These are phyloP conservation scores for Coemansia sp. DNA, from an alignment of 192 early-diverging fungal genomes.

Conservation along the genomic window DNA sequence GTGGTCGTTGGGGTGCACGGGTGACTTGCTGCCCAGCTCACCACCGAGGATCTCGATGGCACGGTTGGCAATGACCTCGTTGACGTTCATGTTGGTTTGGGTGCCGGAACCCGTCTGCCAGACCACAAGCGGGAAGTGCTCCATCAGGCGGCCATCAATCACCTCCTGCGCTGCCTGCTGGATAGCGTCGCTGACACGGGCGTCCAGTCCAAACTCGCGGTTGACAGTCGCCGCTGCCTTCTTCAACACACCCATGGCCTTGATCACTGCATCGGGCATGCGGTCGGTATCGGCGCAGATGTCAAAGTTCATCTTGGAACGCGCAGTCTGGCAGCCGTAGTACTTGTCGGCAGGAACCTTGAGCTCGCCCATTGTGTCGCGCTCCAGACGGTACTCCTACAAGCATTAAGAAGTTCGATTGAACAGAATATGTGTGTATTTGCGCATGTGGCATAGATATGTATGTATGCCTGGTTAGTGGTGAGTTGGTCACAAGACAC, in stretches of 20 bases:
- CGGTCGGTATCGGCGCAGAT: conserved; percentile 89
- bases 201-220: conserved; percentile 83
- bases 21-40: conserved; percentile 87
- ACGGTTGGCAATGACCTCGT: conserved; percentile 98
- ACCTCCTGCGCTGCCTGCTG: conserved; percentile 88
- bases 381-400: conserved; percentile 62
- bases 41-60: conserved; percentile 93
- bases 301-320: conserved; percentile 96
- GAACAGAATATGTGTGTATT: no score
- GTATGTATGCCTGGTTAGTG: no score
- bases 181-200: conserved; percentile 81
- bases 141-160: conserved; percentile 85
- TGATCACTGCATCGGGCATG: conserved; percentile 95
- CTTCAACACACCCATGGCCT: conserved; percentile 94
- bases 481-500: no score
- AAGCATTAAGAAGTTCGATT: no score
- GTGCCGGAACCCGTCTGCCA: conserved; percentile 99
- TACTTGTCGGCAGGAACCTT: conserved; percentile 93
- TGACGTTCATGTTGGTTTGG: conserved; percentile 98
- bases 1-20: conserved; percentile 99
- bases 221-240: conserved; percentile 94
- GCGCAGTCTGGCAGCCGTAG: conserved; percentile 97
- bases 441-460: no score
- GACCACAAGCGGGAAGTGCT: conserved; percentile 98
- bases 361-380: conserved; percentile 92